These are phyloP conservation scores for Alloteropsis semialata DNA, from an alignment of 176 grass and related monocot genomes.

Conservation along the genomic window DNA sequence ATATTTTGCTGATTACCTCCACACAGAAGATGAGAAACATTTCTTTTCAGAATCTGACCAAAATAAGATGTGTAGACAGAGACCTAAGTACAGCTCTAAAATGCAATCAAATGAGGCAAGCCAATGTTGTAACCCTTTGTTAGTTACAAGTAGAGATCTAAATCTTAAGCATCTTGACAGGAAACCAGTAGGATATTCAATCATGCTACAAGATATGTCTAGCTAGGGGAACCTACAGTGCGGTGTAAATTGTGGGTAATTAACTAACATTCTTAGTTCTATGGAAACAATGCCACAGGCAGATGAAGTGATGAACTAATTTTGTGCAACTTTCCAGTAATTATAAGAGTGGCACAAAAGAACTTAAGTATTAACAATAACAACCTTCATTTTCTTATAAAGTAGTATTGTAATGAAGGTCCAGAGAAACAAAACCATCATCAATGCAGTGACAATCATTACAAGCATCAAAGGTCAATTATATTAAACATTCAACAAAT, in stretches of 20 bases:
- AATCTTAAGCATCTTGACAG: neutral
- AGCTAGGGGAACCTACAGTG: neutral
- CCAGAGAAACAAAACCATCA: neutral
- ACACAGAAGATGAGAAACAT: neutral
- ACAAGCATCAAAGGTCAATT: neutral
- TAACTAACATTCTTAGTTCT: slow-evolving; percentile 13
- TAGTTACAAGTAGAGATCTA: neutral
- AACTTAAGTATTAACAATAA: neutral
- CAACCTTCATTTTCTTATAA: neutral
- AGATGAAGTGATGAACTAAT: neutral
- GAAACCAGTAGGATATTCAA: neutral
- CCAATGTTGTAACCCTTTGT: neutral
- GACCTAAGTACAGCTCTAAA: neutral
- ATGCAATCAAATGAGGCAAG: neutral
- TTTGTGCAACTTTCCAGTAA: neutral
- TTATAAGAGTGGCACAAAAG: neutral
- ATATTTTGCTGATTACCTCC: neutral
- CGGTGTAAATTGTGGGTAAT: too few species aligned
- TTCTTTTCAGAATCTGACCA: neutral
- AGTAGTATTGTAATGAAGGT: neutral
- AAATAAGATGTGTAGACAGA: neutral
- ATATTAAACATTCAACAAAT: neutral
- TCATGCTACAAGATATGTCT: neutral
- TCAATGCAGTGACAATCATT: neutral
- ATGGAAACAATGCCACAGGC: neutral